Conservation (phyloP, 140 eudicot species). For the Anethum foeniculum region DNA sequence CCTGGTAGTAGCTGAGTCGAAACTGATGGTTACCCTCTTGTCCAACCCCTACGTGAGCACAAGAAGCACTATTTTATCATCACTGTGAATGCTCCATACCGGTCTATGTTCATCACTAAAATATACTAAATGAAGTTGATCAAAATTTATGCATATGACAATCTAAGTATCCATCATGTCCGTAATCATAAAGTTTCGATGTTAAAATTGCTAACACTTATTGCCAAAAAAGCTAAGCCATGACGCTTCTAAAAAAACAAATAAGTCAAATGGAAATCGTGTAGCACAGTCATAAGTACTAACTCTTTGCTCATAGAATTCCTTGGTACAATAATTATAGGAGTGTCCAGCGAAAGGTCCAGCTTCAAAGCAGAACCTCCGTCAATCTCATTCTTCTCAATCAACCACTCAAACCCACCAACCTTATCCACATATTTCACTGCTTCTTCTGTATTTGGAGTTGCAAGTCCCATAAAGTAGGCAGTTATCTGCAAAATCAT, state of each 20-base stretch:
- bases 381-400: constrained; percentile 86
- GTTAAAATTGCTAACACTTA: background rate
- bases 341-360: constrained; percentile 88
- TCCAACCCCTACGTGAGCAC: background rate
- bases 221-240: background rate
- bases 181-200: background rate
- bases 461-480: constrained; percentile 86
- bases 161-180: background rate
- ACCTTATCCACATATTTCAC: constrained; percentile 88
- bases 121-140: background rate
- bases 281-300: constrained; percentile 24
- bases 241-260: background rate
- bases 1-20: background rate
- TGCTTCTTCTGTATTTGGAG: constrained; percentile 91
- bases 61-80: background rate
- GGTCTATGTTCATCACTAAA: background rate
- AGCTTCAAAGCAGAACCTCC: constrained; percentile 85
- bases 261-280: background rate
- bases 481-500: constrained; percentile 59
- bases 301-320: constrained; percentile 80
- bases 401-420: constrained; percentile 97
- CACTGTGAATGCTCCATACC: background rate
- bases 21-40: background rate
- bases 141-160: background rate
- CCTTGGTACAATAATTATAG: constrained; percentile 72